Conservation (phyloP, 495 filamentous ascomycete species). For the Tuber calosporum region DNA sequence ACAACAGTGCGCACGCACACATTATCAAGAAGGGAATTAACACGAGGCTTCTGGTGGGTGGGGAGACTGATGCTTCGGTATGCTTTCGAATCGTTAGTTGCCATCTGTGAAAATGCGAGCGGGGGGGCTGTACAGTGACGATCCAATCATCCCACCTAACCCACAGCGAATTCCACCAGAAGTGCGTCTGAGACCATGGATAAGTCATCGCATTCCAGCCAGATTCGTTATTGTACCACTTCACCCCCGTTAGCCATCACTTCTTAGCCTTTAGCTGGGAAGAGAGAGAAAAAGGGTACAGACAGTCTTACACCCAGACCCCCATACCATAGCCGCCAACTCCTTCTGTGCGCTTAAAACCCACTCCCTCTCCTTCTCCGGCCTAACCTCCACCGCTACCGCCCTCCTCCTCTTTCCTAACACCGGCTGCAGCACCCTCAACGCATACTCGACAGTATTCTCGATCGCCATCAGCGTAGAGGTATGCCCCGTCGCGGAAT, state of each 20-base stretch:
- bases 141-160: slow-evolving; percentile 44
- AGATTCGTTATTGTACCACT: slow-evolving; percentile 17
- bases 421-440: slow-evolving; percentile 51
- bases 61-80: not conserved
- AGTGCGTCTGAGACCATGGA: slow-evolving; percentile 46
- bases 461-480: slow-evolving; percentile 57
- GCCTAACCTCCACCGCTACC: slow-evolving; percentile 39
- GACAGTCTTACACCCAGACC: slow-evolving; percentile 44
- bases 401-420: slow-evolving; percentile 39
- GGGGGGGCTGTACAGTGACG: not conserved
- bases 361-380: slow-evolving; percentile 47
- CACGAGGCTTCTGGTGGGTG: not conserved
- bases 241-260: slow-evolving; percentile 18
- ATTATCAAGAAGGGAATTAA: not conserved
- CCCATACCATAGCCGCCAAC: slow-evolving; percentile 46
- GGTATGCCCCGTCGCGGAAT: slow-evolving; percentile 58
- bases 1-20: not conserved
- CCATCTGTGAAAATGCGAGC: not conserved
- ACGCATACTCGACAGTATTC: slow-evolving; percentile 49
- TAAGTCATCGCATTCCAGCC: slow-evolving; percentile 50
- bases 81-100: not conserved
- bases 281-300: slow-evolving; percentile 21
- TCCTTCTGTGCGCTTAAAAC: slow-evolving; percentile 44
- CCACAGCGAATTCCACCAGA: slow-evolving; percentile 44
- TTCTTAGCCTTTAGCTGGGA: slow-evolving; percentile 37